Base-by-base conservation (phyloP, 2,329 filamentous ascomycete genomes). In the Sarocladiaceae sp. region DNA sequence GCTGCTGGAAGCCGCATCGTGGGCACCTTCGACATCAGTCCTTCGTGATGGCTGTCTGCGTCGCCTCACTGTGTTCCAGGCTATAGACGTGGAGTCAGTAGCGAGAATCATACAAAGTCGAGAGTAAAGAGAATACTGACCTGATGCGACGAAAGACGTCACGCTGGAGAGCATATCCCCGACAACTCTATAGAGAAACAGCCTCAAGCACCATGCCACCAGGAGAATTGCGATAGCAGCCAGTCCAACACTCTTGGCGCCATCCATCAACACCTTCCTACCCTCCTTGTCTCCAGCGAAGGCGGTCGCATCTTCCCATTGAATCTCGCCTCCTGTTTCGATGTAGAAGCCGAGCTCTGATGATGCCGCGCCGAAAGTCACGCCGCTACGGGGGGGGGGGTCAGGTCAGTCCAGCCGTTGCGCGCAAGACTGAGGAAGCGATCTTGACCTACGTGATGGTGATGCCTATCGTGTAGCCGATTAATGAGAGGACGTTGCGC, bases 321-420 rank as follows among this genome's bases (percentile, higher is more conserved):
- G 52, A 12, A 62, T 49, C 44, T 61, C 57, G 23, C 59, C 59
- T n/a, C 59, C 60, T 0, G 60, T 61, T 39, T 61, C 53, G 42
- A 50, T 48, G 40, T 49, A 62, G 40, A 62, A 62, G 18, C 59
- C 58, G 7, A 61, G 48, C 37, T 62, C 57, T 5, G 59, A 60
- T 2, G 60, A 48, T 13, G 58, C 58, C 16, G 57, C 60, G 34
- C 50, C 49, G n/a, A 61, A 44, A 1, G 54, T 54, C 6, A 61
- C 41, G 13, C 60, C 21, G 21, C 60, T 62, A 18, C 13, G 18
- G 21, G 18, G 12, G 12, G n/a, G 4, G 29, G 24, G n/a, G n/a
- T n/a, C n/a, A 20, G 6, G 40, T 43, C 40, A 43, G 40, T 33
- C n/a, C n/a, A n/a, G n/a, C n/a, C 26, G 9, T 29, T 29, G 26